Percentiles rank a stretch among this genome's conserved stretches.
Conservation (phyloP, 352 stramenopile species). For the Phytopythium oedochilum region DNA sequence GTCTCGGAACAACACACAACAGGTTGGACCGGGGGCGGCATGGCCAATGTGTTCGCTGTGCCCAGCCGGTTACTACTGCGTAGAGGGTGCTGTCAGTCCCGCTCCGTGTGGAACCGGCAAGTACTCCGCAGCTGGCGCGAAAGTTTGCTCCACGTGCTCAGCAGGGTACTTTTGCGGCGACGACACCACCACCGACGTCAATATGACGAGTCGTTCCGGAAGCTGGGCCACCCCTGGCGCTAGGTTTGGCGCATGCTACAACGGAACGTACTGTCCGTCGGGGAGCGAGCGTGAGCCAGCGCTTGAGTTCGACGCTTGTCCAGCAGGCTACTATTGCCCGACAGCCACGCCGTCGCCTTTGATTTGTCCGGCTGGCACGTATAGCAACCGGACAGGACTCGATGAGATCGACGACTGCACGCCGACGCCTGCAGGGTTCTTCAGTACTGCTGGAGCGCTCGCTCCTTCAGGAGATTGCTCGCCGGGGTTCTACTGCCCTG, state of each 20-base stretch:
- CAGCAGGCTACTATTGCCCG: conserved; percentile 78
- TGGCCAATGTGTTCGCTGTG: conserved; percentile 74
- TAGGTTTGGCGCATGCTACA: conserved; percentile 79
- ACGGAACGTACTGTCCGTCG: conserved; percentile 78
- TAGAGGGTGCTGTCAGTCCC: conserved; percentile 49
- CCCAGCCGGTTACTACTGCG: conserved; percentile 80
- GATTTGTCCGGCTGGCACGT: conserved; percentile 80
- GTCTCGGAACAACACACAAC: conserved; percentile 63
- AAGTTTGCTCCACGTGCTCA: conserved; percentile 53
- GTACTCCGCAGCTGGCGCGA: conserved; percentile 48
- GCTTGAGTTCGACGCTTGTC: conserved; percentile 67
- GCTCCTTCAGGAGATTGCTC: conserved; percentile 50
- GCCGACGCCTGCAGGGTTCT: conserved; percentile 63
- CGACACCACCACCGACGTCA: conserved; percentile 50
- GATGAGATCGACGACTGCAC: conserved; percentile 72
- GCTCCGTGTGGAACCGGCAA: conserved; percentile 67
- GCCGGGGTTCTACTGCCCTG: conserved; percentile 84
- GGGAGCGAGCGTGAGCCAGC: conserved; percentile 68
- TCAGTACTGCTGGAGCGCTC: conserved; percentile 56
- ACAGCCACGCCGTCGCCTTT: conserved; percentile 55
- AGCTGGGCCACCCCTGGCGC: conserved; percentile 56
- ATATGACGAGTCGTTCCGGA: conserved; percentile 50
- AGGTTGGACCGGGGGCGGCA: conserved; percentile 39
- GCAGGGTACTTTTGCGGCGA: conserved; percentile 80
- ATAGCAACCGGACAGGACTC: conserved; percentile 79